Evolutionary conservation across 371 early-diverging fungal species (phyloP).

Genomic region (Mortierella sp.): DNA sequence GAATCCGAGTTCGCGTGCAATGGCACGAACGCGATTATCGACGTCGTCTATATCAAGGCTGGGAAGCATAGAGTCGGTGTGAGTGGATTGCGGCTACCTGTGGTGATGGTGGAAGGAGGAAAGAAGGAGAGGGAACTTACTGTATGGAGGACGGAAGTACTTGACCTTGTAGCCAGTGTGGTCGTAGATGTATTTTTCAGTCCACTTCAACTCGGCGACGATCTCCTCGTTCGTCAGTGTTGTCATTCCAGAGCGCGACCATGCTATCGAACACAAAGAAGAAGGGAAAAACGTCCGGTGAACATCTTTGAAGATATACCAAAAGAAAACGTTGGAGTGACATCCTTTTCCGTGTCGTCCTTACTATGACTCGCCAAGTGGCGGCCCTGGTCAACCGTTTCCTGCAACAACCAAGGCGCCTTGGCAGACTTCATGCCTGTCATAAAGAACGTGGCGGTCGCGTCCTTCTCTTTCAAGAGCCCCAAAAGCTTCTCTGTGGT

Average conservation of each 20-base stretch:
- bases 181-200: conserved; percentile 70
- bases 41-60: too few relatives aligned
- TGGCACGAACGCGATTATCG: conserved; percentile 69
- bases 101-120: too few relatives aligned
- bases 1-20: conserved; percentile 63
- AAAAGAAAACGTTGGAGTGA: too few relatives aligned
- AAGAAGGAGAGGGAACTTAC: too few relatives aligned
- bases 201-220: conserved; percentile 77
- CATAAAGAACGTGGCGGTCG: conserved; percentile 67
- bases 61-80: too few relatives aligned
- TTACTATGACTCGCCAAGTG: conserved; percentile 70
- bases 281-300: background rate
- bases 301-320: background rate
- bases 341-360: too few relatives aligned
- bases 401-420: conserved; percentile 59
- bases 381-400: conserved; percentile 48
- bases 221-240: conserved; percentile 71
- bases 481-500: conserved; percentile 58
- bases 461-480: conserved; percentile 65
- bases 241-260: conserved; percentile 75
- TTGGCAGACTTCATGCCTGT: conserved; percentile 65
- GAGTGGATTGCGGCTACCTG: too few relatives aligned
- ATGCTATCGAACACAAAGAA: conserved; percentile 20
- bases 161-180: conserved; percentile 64
- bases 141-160: conserved; percentile 68